Base-by-base conservation (phyloP, 768 basidiomycete genomes). In the Trametes cingulata region DNA sequence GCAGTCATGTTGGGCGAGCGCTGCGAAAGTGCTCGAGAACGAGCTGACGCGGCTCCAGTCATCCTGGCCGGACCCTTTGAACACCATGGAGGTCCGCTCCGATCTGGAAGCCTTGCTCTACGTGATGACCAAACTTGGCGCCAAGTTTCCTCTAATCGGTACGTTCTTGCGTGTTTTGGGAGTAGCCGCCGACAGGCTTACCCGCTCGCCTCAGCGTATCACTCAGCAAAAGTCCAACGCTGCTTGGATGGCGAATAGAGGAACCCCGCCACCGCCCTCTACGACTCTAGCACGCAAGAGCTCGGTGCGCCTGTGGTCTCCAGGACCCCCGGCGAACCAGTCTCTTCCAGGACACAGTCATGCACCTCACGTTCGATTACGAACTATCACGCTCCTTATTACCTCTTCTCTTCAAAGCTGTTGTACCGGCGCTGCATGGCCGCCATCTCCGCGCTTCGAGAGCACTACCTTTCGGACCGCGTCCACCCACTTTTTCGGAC, bases 1-100 rank as follows among this genome's bases (percentile, higher is more conserved):
- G 37, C 64, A 89, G 89, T 82, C 85, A 9, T 90, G 88, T 64
- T 90, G 90, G 90, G 85, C 85, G 15, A 78, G 77, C 53, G 85
- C 81, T 37, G 85, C 87, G 51, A 87, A 89, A 69, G 82, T 84
- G 17, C 74, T 91, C 59, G 80, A 88, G 52, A 79, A 82, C 42
- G 87, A 91, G 69, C 77, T 89, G n/a, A 79, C 85, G 55, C 72
- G 82, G 57, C 74, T 87, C 52, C 85, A 87, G 68, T 71, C 80
- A 14, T 78, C 87, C 40, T 90, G 88, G 86, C 80, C 86, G 10
- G 74, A 82, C 37, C 64, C 66, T 33, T 75, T 82, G 62, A 81
- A 82, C 68, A 78, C 76, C 56, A 73, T 79, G 55, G 87, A 89
- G 60, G 73, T 86, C 53, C 83, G 85, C 61, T 81, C 76, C 66